These are phyloP conservation scores for Scheffersomyces stambukii DNA, from an alignment of 1,139 yeast species.

Conservation along the genomic window DNA sequence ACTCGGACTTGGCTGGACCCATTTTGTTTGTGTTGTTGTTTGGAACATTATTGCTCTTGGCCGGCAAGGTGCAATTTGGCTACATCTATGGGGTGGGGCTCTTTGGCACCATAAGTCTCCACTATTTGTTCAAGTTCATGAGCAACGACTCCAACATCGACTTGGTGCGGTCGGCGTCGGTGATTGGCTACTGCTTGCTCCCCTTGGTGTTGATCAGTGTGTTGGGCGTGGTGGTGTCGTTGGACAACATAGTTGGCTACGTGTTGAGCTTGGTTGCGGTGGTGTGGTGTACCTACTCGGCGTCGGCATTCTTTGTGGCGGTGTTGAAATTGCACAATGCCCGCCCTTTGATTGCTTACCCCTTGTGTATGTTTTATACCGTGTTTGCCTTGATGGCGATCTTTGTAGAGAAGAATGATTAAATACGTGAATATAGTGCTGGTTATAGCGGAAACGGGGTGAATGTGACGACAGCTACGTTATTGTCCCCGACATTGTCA, in stretches of 20 bases:
- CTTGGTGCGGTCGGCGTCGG: slow-evolving; percentile 77
- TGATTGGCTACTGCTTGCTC: slow-evolving; percentile 87
- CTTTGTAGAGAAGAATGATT: slow-evolving; percentile 55
- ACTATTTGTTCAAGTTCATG: slow-evolving; percentile 83
- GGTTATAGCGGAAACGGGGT: background rate
- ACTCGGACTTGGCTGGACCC: slow-evolving; percentile 95
- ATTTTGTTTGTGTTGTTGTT: slow-evolving; percentile 81
- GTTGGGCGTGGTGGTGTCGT: slow-evolving; percentile 61
- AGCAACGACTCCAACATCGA: slow-evolving; percentile 56
- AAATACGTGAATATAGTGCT: background rate
- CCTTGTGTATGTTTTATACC: slow-evolving; percentile 84
- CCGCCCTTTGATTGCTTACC: slow-evolving; percentile 89
- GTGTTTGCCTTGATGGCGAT: slow-evolving; percentile 96
- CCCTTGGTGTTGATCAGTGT: slow-evolving; percentile 84
- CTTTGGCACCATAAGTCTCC: slow-evolving; percentile 83
- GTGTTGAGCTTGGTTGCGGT: slow-evolving; percentile 64
- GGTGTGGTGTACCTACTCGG: slow-evolving; percentile 92
- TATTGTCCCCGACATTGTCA: no score
- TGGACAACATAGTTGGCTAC: slow-evolving; percentile 78
- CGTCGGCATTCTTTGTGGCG: slow-evolving; percentile 89
- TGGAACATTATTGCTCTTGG: slow-evolving; percentile 75
- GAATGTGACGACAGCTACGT: no score
- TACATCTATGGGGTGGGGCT: slow-evolving; percentile 95
- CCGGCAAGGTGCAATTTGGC: slow-evolving; percentile 96
- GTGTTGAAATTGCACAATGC: slow-evolving; percentile 81